Percentiles rank a stretch among this genome's conserved stretches.
Conservation (phyloP, 202 grass and related monocot species). For the Zoysia matrella region DNA sequence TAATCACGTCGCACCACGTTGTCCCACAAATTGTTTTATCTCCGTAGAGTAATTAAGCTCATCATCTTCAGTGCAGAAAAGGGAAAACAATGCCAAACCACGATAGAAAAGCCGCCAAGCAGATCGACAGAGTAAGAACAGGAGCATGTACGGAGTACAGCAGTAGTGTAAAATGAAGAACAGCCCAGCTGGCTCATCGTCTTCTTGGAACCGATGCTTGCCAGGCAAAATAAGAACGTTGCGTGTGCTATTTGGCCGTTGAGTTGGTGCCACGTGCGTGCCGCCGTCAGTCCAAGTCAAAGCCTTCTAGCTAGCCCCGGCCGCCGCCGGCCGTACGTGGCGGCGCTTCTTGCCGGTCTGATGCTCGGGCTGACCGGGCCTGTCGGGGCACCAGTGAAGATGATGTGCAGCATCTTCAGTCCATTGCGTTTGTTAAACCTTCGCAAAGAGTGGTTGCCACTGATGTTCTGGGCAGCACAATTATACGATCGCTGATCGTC, state of each 20-base stretch:
- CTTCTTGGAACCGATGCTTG: background rate
- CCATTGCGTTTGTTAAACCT: too few relatives aligned
- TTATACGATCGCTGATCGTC: too few relatives aligned
- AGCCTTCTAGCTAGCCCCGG: too few relatives aligned
- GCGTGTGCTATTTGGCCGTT: background rate
- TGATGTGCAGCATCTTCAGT: too few relatives aligned
- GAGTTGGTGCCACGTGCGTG: background rate
- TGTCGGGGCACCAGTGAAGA: too few relatives aligned
- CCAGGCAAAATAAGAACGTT: background rate
- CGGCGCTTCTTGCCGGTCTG: too few relatives aligned
- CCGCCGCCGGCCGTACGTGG: too few relatives aligned
- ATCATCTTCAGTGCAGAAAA: background rate
- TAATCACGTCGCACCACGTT: background rate
- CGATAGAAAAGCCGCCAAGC: background rate
- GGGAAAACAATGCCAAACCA: background rate
- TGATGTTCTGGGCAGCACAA: too few relatives aligned
- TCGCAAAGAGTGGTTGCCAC: too few relatives aligned
- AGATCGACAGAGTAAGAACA: background rate
- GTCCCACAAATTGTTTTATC: background rate
- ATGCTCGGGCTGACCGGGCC: too few relatives aligned
- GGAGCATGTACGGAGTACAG: too few relatives aligned
- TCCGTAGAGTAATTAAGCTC: background rate
- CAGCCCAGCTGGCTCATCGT: background rate
- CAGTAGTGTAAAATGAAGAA: background rate
- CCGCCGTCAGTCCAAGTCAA: background rate